These are phyloP conservation scores for Dendrobium huoshanense DNA, from an alignment of 106 monocot species.

Conservation along the genomic window DNA sequence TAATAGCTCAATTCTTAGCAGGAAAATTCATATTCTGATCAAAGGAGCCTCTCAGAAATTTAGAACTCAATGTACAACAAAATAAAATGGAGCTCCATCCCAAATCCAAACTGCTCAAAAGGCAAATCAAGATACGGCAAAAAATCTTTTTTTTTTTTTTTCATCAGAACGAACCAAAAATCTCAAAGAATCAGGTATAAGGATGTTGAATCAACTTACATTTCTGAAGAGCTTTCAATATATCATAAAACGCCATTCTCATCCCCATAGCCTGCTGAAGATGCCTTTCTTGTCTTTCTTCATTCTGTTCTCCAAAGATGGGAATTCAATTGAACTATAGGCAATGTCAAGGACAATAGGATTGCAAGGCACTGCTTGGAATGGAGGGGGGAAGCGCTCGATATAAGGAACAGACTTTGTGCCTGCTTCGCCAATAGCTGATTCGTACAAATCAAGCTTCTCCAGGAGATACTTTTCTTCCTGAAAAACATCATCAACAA, in stretches of 20 bases:
- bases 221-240: no score
- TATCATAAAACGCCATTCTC: not conserved
- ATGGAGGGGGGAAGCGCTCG: constrained; percentile 67
- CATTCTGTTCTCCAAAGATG: constrained; percentile 78
- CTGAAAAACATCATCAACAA: constrained; percentile 19
- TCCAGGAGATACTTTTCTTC: constrained; percentile 71
- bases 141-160: not conserved
- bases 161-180: not conserved
- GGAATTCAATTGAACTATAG: constrained; percentile 86
- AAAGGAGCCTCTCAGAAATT: no score
- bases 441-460: constrained; percentile 75
- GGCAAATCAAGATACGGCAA: not conserved
- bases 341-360: constrained; percentile 92
- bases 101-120: not conserved
- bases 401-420: constrained; percentile 50
- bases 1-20: no score
- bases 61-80: no score
- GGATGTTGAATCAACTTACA: not conserved
- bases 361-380: constrained; percentile 83
- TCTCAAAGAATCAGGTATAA: not conserved
- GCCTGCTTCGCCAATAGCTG: constrained; percentile 54
- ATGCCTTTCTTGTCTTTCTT: constrained; percentile 95
- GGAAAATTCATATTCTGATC: no score
- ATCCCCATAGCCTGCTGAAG: constrained; percentile 70
- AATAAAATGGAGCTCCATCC: no score